Conservation (phyloP, 495 filamentous ascomycete genomes). For the Penicillium alfredii region DNA sequence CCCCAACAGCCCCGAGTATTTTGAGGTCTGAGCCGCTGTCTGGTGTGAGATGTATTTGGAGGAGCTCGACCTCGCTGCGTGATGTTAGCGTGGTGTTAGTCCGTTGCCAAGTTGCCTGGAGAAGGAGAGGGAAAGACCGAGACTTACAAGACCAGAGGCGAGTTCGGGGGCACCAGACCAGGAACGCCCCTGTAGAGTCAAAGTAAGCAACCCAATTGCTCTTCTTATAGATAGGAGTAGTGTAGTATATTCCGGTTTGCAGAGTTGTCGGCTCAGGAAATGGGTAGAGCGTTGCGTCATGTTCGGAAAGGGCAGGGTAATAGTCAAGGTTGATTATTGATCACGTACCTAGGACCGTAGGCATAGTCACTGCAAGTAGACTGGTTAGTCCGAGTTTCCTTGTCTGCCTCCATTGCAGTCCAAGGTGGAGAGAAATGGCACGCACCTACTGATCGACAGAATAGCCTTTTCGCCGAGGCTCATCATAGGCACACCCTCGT, state of each 20-base stretch:
- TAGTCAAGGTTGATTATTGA: too few species aligned
- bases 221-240: too few species aligned
- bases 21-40: background rate
- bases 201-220: too few species aligned
- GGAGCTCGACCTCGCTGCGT: conserved; percentile 42
- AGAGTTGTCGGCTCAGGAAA: too few species aligned
- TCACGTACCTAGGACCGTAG: conserved; percentile 65
- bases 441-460: conserved; percentile 70
- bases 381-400: conserved; percentile 20
- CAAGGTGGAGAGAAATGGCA: conserved; percentile 9
- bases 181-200: conserved; percentile 50
- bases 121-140: background rate
- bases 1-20: background rate
- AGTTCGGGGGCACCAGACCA: conserved; percentile 49
- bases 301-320: too few species aligned
- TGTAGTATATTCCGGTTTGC: too few species aligned
- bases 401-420: background rate
- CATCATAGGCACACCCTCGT: conserved; percentile 77
- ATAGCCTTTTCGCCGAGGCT: conserved; percentile 73
- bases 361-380: conserved; percentile 62
- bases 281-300: too few species aligned
- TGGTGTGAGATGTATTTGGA: conserved; percentile 5
- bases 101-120: background rate
- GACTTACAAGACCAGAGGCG: conserved; percentile 49
- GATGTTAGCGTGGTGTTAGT: conserved; percentile 5